A percentile compares a stretch with the other conserved stretches of the same genome.
Evolutionary conservation across 148 eudicot genomes (phyloP).

Genomic region (Nepenthes gracilis): DNA sequence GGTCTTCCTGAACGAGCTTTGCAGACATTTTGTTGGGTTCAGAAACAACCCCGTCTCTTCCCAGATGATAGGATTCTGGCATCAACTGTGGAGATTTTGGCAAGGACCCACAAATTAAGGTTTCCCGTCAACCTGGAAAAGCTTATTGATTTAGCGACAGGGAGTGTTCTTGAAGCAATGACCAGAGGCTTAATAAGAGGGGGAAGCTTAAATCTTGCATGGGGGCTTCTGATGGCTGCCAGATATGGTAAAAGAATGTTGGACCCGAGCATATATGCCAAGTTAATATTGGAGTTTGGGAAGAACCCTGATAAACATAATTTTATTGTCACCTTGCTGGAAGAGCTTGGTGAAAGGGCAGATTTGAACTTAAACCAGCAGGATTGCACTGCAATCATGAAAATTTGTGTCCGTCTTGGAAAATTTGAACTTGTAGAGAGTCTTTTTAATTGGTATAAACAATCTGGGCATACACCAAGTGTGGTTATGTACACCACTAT

Average conservation of each 20-base stretch:
- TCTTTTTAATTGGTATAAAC: conserved; percentile 21
- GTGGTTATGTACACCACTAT: conserved; percentile 1
- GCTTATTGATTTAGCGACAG: conserved; percentile 36
- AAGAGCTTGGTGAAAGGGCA: conserved; percentile 71
- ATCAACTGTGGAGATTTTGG: conserved; percentile 78
- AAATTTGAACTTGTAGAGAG: conserved; percentile 73
- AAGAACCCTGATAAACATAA: conserved; percentile 60
- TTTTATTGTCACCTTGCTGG: conserved; percentile 43
- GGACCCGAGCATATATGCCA: conserved; percentile 66
- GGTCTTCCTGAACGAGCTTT: conserved; percentile 78
- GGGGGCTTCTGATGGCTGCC: conserved; percentile 56
- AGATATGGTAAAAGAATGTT: conserved; percentile 43
- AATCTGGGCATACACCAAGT: neutral
- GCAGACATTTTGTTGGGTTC: conserved; percentile 74
- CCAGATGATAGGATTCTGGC: conserved; percentile 85
- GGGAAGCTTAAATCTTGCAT: conserved; percentile 57
- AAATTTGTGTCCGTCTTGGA: conserved; percentile 52
- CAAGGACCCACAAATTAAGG: conserved; percentile 49
- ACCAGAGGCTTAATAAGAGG: conserved; percentile 71
- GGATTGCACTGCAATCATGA: conserved; percentile 86
- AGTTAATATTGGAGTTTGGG: conserved; percentile 58
- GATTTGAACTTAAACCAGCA: conserved; percentile 51
- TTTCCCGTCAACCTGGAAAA: conserved; percentile 42
- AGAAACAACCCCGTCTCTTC: conserved; percentile 63
- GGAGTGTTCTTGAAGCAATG: conserved; percentile 63